These are phyloP conservation scores for Rhynchospora breviuscula DNA, from an alignment of 176 grass and related monocot genomes.

Conservation along the genomic window DNA sequence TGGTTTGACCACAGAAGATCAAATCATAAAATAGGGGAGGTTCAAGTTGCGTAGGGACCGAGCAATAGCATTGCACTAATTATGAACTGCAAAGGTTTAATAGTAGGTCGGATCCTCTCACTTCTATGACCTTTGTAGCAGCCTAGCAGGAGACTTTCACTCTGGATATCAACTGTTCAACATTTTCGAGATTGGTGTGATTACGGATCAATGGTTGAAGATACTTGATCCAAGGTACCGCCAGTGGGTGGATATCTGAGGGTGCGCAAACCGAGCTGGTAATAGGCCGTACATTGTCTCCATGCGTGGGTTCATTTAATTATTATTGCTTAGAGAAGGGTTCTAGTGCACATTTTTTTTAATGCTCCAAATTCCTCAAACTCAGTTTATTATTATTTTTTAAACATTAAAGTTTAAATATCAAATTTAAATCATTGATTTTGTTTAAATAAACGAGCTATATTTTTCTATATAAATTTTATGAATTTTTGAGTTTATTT, in stretches of 20 bases:
- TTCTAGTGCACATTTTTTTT: too few species aligned
- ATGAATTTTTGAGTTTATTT: too few species aligned
- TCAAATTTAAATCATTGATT: too few species aligned
- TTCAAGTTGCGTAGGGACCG: not conserved
- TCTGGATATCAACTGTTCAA: not conserved
- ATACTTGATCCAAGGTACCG: not conserved
- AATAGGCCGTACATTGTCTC: not conserved
- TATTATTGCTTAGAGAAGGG: not conserved
- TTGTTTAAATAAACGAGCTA: too few species aligned
- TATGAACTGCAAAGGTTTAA: conserved; percentile 1
- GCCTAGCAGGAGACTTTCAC: not conserved
- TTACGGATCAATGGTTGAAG: not conserved
- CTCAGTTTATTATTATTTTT: too few species aligned
- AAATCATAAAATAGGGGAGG: not conserved
- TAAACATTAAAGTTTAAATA: too few species aligned
- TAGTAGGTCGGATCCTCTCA: not conserved
- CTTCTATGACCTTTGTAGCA: not conserved
- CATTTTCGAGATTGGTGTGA: not conserved
- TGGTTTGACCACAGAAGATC: not conserved
- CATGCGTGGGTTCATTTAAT: not conserved
- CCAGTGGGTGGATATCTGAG: not conserved
- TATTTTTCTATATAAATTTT: too few species aligned
- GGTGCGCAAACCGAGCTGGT: not conserved
- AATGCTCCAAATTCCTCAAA: too few species aligned
- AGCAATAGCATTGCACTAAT: not conserved